These are phyloP conservation scores for Tanozyma kutaoensis DNA, from an alignment of 805 yeast genomes.

Conservation along the genomic window DNA sequence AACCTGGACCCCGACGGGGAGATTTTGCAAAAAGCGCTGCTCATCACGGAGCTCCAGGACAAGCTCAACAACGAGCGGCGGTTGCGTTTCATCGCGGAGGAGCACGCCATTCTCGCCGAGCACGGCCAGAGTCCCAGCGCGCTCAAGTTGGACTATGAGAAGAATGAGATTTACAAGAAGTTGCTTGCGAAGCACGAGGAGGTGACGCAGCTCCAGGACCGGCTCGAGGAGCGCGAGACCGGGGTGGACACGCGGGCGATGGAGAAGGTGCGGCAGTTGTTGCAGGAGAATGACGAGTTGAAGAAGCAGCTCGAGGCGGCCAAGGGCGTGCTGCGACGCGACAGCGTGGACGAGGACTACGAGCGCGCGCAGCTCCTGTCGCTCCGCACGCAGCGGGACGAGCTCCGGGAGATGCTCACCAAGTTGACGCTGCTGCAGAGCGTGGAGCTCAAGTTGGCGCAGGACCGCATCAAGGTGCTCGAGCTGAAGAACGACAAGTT, in stretches of 20 bases:
- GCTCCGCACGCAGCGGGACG: constrained; percentile 21
- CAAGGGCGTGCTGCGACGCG: too few relatives aligned
- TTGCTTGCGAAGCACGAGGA: constrained; percentile 34
- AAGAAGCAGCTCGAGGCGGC: too few relatives aligned
- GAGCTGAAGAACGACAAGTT: constrained; percentile 16
- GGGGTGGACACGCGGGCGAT: constrained; percentile 3
- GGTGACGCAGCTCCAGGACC: constrained; percentile 32
- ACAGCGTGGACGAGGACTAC: not conserved
- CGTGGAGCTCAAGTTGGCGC: constrained; percentile 20
- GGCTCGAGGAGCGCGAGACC: constrained; percentile 22
- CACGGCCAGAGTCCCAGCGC: constrained; percentile 39
- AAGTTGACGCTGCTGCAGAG: constrained; percentile 22
- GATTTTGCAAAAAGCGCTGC: constrained; percentile 14
- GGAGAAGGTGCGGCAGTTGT: constrained; percentile 20
- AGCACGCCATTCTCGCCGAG: constrained; percentile 45
- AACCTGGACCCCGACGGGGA: constrained; percentile 4
- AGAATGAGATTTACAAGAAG: constrained; percentile 36
- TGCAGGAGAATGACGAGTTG: constrained; percentile 25
- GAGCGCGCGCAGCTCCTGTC: constrained; percentile 6
- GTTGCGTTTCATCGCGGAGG: constrained; percentile 58
- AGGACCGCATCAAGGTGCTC: too few relatives aligned
- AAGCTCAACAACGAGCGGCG: constrained; percentile 52
- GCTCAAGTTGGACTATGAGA: constrained; percentile 42
- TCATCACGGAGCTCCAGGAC: constrained; percentile 40
- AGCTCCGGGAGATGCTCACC: constrained; percentile 24